phyloP scores from a whole-genome alignment of 163 green algal genomes.

The Chlamydomonas reinhardtii region DNA sequence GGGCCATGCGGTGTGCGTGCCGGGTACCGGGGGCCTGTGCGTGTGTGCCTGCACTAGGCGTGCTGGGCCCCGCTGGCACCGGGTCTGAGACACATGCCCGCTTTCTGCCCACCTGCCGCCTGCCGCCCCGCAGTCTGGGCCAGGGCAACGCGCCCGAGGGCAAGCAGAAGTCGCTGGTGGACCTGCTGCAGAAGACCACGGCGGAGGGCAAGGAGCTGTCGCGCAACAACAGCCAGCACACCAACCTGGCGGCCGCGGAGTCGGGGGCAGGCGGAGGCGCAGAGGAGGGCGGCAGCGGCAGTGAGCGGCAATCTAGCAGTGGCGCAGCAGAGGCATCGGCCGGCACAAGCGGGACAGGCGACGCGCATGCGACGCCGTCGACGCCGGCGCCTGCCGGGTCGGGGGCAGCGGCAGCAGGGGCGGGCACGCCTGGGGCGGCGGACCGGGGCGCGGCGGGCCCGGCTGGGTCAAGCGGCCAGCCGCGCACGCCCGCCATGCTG shows the following conservation, averaged over 20 bases:
- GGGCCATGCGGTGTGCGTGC: no score
- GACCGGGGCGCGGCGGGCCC: not conserved
- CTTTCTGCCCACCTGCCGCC: no score
- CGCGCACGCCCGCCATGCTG: conserved; percentile 37
- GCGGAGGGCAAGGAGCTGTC: conserved; percentile 36
- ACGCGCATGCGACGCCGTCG: not conserved
- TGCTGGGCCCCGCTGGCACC: no score
- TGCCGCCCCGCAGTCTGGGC: not conserved
- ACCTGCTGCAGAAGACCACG: conserved; percentile 36
- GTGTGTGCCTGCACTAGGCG: not conserved
- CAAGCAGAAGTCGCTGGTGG: conserved; percentile 32
- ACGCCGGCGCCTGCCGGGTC: not conserved
- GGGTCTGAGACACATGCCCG: no score
- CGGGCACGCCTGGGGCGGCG: not conserved
- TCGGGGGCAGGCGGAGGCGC: not conserved
- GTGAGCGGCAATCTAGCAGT: not conserved
- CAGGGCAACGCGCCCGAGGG: conserved; percentile 23
- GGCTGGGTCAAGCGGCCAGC: not conserved
- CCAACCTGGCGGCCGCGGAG: not conserved
- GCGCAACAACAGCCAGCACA: conserved; percentile 18
- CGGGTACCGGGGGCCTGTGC: not conserved
- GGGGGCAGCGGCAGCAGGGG: not conserved
- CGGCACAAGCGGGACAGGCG: not conserved
- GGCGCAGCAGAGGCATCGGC: no score
- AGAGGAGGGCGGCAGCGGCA: not conserved